These are phyloP conservation scores for Adansonia digitata DNA, from an alignment of 345 rosid species.

Conservation along the genomic window DNA sequence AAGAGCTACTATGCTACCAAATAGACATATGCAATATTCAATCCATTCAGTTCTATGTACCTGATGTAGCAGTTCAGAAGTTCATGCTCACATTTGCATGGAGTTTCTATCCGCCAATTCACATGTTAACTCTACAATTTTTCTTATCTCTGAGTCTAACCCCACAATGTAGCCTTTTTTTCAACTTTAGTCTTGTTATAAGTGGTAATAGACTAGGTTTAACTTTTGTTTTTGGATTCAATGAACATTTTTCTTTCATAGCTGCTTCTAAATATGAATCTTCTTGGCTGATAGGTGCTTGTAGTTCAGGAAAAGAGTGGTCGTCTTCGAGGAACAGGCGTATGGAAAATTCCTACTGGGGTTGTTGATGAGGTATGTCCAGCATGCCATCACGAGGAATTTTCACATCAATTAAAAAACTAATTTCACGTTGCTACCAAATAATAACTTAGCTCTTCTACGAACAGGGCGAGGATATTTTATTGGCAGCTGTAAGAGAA, in stretches of 20 bases:
- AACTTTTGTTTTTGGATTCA: background rate
- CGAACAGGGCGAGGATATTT: slow-evolving; percentile 69
- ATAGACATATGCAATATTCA: background rate
- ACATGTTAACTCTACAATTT: background rate
- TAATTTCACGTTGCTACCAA: background rate
- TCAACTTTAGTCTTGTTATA: background rate
- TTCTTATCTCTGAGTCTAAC: background rate
- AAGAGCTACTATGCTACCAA: background rate
- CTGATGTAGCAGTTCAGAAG: background rate
- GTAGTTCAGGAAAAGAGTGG: slow-evolving; percentile 84
- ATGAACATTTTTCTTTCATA: background rate
- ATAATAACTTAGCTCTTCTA: slow-evolving; percentile 9
- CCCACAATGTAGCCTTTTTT: background rate
- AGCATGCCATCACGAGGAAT: background rate
- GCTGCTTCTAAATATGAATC: slow-evolving; percentile 9
- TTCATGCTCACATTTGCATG: background rate
- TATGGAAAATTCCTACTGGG: slow-evolving; percentile 93
- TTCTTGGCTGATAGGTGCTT: slow-evolving; percentile 45
- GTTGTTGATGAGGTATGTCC: slow-evolving; percentile 60
- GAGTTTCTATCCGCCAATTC: background rate
- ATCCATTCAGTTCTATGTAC: background rate
- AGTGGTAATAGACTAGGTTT: background rate
- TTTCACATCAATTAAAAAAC: background rate
- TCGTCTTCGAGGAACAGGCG: slow-evolving; percentile 37
- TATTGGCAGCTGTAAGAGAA: slow-evolving; percentile 57